Percentiles rank a stretch among this genome's conserved stretches.
Conservation (phyloP, 2,329 filamentous ascomycete genomes). For the Fusarium albidum region DNA sequence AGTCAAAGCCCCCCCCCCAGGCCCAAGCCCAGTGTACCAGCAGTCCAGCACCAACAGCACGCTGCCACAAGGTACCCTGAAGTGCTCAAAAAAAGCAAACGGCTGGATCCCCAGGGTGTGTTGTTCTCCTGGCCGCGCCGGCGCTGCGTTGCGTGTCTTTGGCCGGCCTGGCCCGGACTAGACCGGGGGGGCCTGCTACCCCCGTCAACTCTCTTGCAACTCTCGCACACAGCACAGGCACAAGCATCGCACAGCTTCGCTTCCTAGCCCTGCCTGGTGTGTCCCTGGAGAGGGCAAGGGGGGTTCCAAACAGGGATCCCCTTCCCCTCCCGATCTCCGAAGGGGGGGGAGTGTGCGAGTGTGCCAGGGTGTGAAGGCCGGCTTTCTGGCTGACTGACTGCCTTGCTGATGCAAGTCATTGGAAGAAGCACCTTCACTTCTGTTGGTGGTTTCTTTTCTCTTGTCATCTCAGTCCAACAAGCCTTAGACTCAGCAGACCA, state of each 20-base stretch:
- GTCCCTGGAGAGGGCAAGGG: constrained; percentile 16
- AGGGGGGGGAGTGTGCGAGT: too few species aligned
- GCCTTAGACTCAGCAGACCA: background rate
- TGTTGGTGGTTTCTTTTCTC: constrained; percentile 4
- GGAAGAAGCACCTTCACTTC: constrained; percentile 5
- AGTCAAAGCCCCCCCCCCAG: constrained; percentile 3
- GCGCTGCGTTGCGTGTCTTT: constrained; percentile 31
- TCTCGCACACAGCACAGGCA: constrained; percentile 27
- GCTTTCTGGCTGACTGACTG: constrained; percentile 27
- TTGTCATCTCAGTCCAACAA: constrained; percentile 1
- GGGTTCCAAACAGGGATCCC: constrained; percentile 28
- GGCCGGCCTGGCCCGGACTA: constrained; percentile 16
- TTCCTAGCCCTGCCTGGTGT: constrained; percentile 21
- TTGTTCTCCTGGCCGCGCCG: constrained; percentile 19
- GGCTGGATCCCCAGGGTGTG: constrained; percentile 18
- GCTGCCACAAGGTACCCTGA: constrained; percentile 10
- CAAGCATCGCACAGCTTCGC: constrained; percentile 26
- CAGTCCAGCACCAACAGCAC: constrained; percentile 20
- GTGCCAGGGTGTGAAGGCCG: constrained; percentile 19
- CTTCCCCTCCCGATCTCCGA: constrained; percentile 22
- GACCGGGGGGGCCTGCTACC: constrained; percentile 19
- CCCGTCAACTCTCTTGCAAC: constrained; percentile 34
- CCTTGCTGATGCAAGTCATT: constrained; percentile 34
- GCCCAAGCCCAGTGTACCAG: constrained; percentile 20
- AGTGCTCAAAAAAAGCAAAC: constrained; percentile 34